phyloP scores from a whole-genome alignment of 345 rosid genomes.

The Geranium rotundifolium region DNA sequence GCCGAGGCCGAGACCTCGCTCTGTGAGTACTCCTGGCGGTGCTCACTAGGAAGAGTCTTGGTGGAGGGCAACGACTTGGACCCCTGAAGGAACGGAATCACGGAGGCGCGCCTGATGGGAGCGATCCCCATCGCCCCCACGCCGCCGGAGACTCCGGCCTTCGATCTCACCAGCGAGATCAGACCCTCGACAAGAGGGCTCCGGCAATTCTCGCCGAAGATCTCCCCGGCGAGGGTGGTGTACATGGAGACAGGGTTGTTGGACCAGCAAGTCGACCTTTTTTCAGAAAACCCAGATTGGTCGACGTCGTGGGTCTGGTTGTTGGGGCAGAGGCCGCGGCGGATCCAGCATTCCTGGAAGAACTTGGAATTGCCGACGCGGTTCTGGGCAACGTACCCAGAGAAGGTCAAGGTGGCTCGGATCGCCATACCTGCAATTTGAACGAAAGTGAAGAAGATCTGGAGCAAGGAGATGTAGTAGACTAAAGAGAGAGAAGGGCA shows the following conservation, averaged over 20 bases:
- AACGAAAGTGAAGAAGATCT: slow-evolving; percentile 29
- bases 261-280: slow-evolving; percentile 11
- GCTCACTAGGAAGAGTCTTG: too few relatives aligned
- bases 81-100: slow-evolving; percentile 53
- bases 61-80: slow-evolving; percentile 76
- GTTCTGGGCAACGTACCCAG: slow-evolving; percentile 56
- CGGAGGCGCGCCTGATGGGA: slow-evolving; percentile 51
- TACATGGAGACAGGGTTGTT: slow-evolving; percentile 18
- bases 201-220: slow-evolving; percentile 28
- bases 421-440: slow-evolving; percentile 49
- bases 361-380: slow-evolving; percentile 42
- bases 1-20: slow-evolving; percentile 10
- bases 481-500: slow-evolving; percentile 10
- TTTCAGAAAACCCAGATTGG: slow-evolving; percentile 10
- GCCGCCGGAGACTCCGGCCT: slow-evolving; percentile 22
- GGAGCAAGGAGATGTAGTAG: slow-evolving; percentile 34
- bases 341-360: slow-evolving; percentile 40
- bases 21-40: slow-evolving; percentile 29
- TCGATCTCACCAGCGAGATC: slow-evolving; percentile 44
- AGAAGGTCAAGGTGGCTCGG: slow-evolving; percentile 52
- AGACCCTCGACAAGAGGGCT: slow-evolving; percentile 39
- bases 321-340: slow-evolving; percentile 30
- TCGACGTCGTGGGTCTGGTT: slow-evolving; percentile 32
- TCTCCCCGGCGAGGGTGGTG: slow-evolving; percentile 34
- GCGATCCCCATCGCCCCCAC: slow-evolving; percentile 15